phyloP scores from a whole-genome alignment of 345 rosid genomes.

The Schrenkiella parvula region DNA sequence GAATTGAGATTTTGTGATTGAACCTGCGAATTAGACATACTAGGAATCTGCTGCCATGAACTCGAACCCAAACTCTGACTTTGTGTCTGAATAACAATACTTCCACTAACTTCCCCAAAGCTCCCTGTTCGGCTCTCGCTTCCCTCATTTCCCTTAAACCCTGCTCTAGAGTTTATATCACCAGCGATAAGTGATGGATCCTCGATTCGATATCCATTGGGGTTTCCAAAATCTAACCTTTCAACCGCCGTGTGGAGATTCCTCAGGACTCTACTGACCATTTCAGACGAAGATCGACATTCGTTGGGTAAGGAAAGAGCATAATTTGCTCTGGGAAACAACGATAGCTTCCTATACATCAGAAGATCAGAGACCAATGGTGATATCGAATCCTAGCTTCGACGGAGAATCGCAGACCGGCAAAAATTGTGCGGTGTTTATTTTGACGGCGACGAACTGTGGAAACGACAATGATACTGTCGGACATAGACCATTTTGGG shows the following conservation, averaged over 20 bases:
- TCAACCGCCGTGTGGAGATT: constrained; percentile 46
- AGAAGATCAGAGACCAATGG: not conserved
- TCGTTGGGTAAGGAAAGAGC: constrained; percentile 32
- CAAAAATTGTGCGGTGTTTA: not conserved
- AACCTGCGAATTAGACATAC: not conserved
- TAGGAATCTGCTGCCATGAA: constrained; percentile 5
- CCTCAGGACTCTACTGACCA: constrained; percentile 20
- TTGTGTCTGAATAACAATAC: constrained; percentile 11
- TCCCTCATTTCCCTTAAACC: not conserved
- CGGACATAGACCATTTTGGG: not conserved
- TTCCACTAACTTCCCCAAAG: constrained; percentile 9
- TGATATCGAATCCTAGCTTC: not conserved
- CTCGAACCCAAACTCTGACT: constrained; percentile 6
- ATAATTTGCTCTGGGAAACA: constrained; percentile 30
- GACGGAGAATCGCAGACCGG: not conserved
- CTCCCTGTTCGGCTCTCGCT: not conserved
- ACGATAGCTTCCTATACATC: constrained; percentile 44
- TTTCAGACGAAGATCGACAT: constrained; percentile 30
- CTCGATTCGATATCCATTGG: constrained; percentile 12
- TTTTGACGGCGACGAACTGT: not conserved
- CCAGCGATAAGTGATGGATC: not conserved
- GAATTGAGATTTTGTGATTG: constrained; percentile 7
- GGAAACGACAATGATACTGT: not conserved
- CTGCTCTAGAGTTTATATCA: constrained; percentile 23
- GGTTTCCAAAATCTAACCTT: constrained; percentile 39